Percentiles rank a stretch among this genome's conserved stretches.
phyloP scores from a whole-genome alignment of 257 asterid genomes.

The Verbascum thapsus region DNA sequence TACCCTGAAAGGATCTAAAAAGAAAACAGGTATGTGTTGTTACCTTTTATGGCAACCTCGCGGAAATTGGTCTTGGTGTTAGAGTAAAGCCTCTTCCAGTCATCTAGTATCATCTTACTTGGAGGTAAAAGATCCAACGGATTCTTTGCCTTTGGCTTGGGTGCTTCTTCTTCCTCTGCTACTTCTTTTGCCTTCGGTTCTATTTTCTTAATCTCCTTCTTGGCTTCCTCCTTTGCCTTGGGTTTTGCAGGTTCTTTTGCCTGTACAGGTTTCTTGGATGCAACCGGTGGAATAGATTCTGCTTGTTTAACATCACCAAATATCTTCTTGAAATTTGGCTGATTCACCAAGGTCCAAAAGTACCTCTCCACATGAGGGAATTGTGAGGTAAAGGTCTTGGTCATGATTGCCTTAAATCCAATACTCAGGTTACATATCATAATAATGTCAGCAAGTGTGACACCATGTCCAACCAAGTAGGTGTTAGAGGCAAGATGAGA shows the following conservation, averaged over 20 bases:
- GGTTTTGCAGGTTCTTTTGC: conserved; percentile 61
- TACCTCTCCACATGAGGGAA: conserved; percentile 88
- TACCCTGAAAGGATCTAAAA: too few species aligned
- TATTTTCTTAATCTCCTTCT: conserved; percentile 64
- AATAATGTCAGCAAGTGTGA: conserved; percentile 75
- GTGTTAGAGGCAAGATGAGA: conserved; percentile 72
- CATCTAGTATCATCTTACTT: conserved; percentile 84
- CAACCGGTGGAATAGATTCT: conserved; percentile 55
- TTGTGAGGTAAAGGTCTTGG: conserved; percentile 73
- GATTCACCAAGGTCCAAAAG: conserved; percentile 82
- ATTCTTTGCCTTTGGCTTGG: conserved; percentile 91
- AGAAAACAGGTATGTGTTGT: too few species aligned
- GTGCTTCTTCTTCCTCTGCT: conserved; percentile 69
- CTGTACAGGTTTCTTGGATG: conserved; percentile 60
- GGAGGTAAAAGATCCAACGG: conserved; percentile 96
- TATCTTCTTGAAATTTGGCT: conserved; percentile 63
- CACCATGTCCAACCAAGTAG: conserved; percentile 73
- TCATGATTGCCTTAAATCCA: conserved; percentile 59
- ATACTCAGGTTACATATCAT: conserved; percentile 56
- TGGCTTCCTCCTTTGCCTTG: conserved; percentile 58
- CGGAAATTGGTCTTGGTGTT: conserved; percentile 95
- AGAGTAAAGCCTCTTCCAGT: conserved; percentile 97
- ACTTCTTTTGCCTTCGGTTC: conserved; percentile 50
- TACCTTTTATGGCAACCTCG: conserved; percentile 92
- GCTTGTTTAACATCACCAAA: conserved; percentile 63